phyloP scores from a whole-genome alignment of 2,329 filamentous ascomycete genomes.

The Aspergillus spinulosporus region DNA sequence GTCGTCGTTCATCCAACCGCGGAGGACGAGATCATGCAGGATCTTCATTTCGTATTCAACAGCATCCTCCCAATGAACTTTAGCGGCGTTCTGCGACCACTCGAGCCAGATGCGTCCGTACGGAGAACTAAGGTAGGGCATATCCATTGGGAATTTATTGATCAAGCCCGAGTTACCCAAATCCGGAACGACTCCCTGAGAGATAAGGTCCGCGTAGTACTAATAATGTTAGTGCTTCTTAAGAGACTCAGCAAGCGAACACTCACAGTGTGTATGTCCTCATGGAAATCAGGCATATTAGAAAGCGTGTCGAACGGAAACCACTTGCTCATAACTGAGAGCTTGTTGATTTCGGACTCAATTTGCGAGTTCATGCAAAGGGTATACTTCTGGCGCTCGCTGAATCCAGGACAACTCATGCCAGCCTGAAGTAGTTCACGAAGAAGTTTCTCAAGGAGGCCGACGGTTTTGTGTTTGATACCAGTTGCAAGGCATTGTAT shows the following conservation, averaged over 20 bases:
- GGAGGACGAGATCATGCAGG: constrained; percentile 24
- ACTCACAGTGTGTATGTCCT: constrained; percentile 31
- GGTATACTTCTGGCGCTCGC: constrained; percentile 45
- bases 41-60: constrained; percentile 26
- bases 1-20: constrained; percentile 22
- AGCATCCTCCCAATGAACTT: constrained; percentile 25
- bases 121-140: constrained; percentile 24
- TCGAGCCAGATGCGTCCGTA: constrained; percentile 34
- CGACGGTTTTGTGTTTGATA: constrained; percentile 48
- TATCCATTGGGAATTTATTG: constrained; percentile 23
- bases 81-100: constrained; percentile 24
- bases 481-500: constrained; percentile 70
- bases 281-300: constrained; percentile 25
- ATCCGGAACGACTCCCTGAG: constrained; percentile 20
- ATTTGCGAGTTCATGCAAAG: constrained; percentile 33
- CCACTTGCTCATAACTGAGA: constrained; percentile 31
- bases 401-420: constrained; percentile 46
- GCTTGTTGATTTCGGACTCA: constrained; percentile 20
- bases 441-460: constrained; percentile 42
- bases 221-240: constrained; percentile 14
- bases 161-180: constrained; percentile 14
- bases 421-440: constrained; percentile 43
- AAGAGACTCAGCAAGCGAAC: not conserved
- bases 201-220: constrained; percentile 30
- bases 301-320: constrained; percentile 45